These are phyloP conservation scores for Nidula niveotomentosa DNA, from an alignment of 1,284 basidiomycete species.

Conservation along the genomic window DNA sequence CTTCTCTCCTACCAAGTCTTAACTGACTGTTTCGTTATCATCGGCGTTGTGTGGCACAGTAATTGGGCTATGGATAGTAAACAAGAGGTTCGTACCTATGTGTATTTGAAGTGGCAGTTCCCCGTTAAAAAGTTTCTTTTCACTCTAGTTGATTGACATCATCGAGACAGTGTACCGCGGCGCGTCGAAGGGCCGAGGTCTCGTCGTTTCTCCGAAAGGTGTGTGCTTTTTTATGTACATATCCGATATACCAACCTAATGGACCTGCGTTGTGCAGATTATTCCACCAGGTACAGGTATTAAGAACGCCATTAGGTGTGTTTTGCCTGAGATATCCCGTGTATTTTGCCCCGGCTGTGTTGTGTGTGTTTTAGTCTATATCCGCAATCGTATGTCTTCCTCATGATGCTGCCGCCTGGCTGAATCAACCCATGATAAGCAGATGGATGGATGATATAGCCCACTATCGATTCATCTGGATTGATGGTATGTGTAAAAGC, in stretches of 20 bases:
- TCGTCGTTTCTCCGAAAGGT: constrained; percentile 98
- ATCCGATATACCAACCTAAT: constrained; percentile 8
- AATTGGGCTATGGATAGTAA: constrained; percentile 99
- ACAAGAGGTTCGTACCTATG: constrained; percentile 79
- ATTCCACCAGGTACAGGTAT: constrained; percentile 84
- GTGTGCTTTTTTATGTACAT: constrained; percentile 16
- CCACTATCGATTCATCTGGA: no score
- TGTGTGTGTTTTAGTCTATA: no score
- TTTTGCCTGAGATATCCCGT: no score
- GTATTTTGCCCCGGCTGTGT: no score
- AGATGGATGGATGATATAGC: no score
- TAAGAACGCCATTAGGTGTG: no score
- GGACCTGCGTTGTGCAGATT: constrained; percentile 51
- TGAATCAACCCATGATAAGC: no score
- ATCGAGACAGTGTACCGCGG: constrained; percentile 98
- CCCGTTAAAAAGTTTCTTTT: background rate
- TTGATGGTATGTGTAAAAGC: no score
- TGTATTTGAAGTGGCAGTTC: background rate
- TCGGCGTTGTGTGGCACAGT: constrained; percentile 43
- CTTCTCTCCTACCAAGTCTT: background rate
- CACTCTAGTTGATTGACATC: constrained; percentile 87
- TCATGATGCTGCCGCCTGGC: no score
- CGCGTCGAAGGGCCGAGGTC: constrained; percentile 96
- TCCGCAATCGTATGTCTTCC: no score
- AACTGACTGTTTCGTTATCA: constrained; percentile 3